Conservation (phyloP, 108 stramenopile species). For the Skeletonema menzelii region DNA sequence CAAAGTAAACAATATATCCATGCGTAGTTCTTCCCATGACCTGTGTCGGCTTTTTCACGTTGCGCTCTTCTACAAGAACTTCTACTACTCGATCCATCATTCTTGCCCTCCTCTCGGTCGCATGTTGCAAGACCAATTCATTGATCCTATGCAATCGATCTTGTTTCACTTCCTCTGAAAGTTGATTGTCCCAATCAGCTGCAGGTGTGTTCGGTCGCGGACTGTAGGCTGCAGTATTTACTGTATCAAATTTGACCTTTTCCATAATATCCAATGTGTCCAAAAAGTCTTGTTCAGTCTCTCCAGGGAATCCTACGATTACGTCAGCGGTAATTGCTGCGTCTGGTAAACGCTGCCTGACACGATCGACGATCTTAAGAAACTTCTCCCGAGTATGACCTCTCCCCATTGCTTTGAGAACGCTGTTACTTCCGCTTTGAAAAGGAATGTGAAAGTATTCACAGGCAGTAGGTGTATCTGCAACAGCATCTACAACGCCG, state of each 20-base stretch:
- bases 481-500: conserved; percentile 93
- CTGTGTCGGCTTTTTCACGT: conserved; percentile 87
- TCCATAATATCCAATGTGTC: conserved; percentile 92
- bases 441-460: conserved; percentile 94
- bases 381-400: conserved; percentile 95
- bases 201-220: conserved; percentile 89
- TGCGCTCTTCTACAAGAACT: conserved; percentile 93
- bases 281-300: conserved; percentile 96
- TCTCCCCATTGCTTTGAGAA: conserved; percentile 92
- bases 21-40: conserved; percentile 93
- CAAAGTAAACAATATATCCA: conserved; percentile 90
- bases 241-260: conserved; percentile 79
- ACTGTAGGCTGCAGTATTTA: conserved; percentile 85
- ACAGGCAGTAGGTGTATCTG: conserved; percentile 82
- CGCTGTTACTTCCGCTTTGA: conserved; percentile 87
- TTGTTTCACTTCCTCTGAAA: conserved; percentile 82
- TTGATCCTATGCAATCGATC: conserved; percentile 90
- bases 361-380: conserved; percentile 86
- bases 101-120: conserved; percentile 85
- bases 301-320: conserved; percentile 97
- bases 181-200: conserved; percentile 81
- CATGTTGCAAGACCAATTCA: conserved; percentile 83
- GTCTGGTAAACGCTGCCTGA: conserved; percentile 85
- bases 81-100: conserved; percentile 91
- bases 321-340: conserved; percentile 94